Conservation (phyloP, 108 stramenopile species). For the Pseudonitzschia delicatissima region DNA sequence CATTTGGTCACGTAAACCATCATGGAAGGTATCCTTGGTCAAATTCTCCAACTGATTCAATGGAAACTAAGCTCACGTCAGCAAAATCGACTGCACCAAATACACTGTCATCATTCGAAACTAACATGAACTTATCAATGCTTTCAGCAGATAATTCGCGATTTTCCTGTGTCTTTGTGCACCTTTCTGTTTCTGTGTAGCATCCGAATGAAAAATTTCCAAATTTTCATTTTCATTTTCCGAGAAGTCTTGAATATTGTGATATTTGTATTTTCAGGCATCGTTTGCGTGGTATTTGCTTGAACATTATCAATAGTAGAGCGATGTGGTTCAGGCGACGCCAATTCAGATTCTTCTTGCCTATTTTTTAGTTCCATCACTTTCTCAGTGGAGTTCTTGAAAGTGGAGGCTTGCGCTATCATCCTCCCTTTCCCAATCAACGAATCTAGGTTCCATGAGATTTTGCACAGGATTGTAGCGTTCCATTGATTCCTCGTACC, state of each 20-base stretch:
- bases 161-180: neutral
- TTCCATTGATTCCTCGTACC: slow-evolving; percentile 7
- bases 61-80: neutral
- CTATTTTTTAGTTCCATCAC: neutral
- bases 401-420: slow-evolving; percentile 10
- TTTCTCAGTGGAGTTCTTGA: slow-evolving; percentile 10
- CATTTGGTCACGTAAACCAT: neutral
- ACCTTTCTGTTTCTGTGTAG: neutral
- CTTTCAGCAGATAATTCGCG: neutral
- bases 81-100: neutral
- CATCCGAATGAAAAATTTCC: slow-evolving; percentile 1
- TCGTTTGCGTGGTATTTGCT: too few species aligned
- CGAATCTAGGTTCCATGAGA: slow-evolving; percentile 7
- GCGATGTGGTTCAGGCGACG: neutral
- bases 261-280: neutral
- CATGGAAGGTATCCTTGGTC: neutral
- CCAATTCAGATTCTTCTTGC: neutral
- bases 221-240: slow-evolving; percentile 3
- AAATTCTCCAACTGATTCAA: neutral
- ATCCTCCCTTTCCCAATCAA: slow-evolving; percentile 25
- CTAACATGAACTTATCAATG: slow-evolving; percentile 15
- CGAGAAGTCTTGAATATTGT: neutral
- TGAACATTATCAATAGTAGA: too few species aligned
- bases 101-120: neutral
- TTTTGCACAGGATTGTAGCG: slow-evolving; percentile 7